Base-by-base conservation (phyloP, 345 rosid genomes). In the Eucalyptus coolabah region DNA sequence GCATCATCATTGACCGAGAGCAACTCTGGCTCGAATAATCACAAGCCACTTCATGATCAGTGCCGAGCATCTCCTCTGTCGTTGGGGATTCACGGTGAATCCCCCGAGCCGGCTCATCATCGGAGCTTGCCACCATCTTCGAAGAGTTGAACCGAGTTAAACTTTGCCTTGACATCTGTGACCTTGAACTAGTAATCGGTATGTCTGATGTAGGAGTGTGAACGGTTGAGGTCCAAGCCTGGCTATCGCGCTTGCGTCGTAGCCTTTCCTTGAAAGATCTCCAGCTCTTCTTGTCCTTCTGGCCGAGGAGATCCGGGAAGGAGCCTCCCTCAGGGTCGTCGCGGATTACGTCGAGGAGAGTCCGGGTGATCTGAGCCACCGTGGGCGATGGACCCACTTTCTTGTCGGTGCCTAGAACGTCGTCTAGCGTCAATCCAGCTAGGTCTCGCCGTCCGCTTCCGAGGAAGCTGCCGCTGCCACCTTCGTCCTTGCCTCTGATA, bases 241-340 rank as follows among this genome's bases (percentile, higher is more conserved):
- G 91, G 86, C 95, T 95, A 50, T 96, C 94, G 11, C 97, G 94
- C 92, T 92, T 95, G 18, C 96, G 94, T n/a, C 97, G 95, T 88
- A 98, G 94, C 50, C 92, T 94, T 28, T 97, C 98, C 59, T 97
- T 93, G 93, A 98, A 95, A 19, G 91, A 89, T 81, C 93, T 97
- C 99, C 99, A 97, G 91, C 94, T 94, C 92, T 94, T 95, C 72
- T 91, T 94, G 54, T 98, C 99, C 53, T 93, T 95, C 81, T 92
- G 92, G 5, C 92, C 93, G 12, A 30, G 13, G 80, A 40, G 63
- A 72, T 13, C 47, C 44, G 19, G 45, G 86, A 51, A 86, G 56
- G 86, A 89, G 88, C 81, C 86, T 44, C 30, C 51, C 18, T 82
- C 87, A 51, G 94, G 94, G 87, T 95, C 98, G n/a, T 93, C 96